Percentiles rank a stretch among this genome's conserved stretches.
Evolutionary conservation across 1,284 basidiomycete species (phyloP).

Genomic region (Ganoderma lucidum): DNA sequence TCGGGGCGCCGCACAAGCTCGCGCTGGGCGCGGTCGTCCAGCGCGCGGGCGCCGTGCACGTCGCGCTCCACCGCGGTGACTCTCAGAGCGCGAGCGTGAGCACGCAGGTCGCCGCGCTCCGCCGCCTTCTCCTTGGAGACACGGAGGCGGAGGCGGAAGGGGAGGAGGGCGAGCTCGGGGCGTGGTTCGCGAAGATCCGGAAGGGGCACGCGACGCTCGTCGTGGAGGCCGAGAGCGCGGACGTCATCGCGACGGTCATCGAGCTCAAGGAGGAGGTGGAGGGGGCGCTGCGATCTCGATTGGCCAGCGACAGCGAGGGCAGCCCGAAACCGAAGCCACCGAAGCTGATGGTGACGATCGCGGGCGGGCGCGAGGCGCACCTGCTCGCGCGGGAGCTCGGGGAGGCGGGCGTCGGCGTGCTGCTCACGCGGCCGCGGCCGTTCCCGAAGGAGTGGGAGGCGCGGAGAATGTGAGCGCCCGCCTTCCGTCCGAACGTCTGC

Average conservation of each 20-base stretch:
- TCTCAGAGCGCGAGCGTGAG: slow-evolving; percentile 69
- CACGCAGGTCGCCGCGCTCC: slow-evolving; percentile 69
- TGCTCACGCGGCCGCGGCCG: slow-evolving; percentile 66
- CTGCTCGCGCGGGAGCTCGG: slow-evolving; percentile 80
- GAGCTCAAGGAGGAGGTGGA: slow-evolving; percentile 81
- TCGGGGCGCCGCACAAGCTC: slow-evolving; percentile 67
- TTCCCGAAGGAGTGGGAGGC: slow-evolving; percentile 69
- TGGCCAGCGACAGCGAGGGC: not conserved
- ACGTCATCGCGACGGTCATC: slow-evolving; percentile 82
- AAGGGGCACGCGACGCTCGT: slow-evolving; percentile 63
- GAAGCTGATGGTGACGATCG: slow-evolving; percentile 61
- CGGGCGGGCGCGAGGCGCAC: slow-evolving; percentile 79
- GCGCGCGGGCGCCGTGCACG: slow-evolving; percentile 73
- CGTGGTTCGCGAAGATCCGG: slow-evolving; percentile 63
- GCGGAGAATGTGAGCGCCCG: slow-evolving; percentile 50
- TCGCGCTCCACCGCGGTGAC: slow-evolving; percentile 49
- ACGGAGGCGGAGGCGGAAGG: slow-evolving; percentile 14
- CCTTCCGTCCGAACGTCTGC: too few species aligned
- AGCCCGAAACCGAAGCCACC: too few species aligned
- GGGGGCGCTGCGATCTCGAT: not conserved
- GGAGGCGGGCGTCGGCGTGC: slow-evolving; percentile 74
- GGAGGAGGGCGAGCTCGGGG: slow-evolving; percentile 53
- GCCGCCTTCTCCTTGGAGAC: slow-evolving; percentile 61
- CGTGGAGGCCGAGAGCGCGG: slow-evolving; percentile 66
- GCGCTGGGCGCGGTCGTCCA: slow-evolving; percentile 73